Base-by-base conservation (phyloP, 2,329 filamentous ascomycete species). In the Tolypocladium capitatum region DNA sequence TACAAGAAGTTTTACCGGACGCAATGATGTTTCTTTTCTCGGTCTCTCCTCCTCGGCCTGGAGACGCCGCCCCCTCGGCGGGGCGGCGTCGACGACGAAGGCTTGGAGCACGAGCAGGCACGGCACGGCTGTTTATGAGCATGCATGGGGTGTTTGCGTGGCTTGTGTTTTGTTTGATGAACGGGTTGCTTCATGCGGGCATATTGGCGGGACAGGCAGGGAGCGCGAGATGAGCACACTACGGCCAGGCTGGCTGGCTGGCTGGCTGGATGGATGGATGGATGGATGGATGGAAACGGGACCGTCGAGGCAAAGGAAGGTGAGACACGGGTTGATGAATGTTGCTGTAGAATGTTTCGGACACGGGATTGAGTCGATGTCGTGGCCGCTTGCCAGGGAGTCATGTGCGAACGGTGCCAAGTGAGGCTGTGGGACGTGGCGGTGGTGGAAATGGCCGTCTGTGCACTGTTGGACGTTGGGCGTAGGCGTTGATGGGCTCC, bases 1-100 rank as follows among this genome's bases (percentile, higher is more conserved):
- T 97, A 97, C 74, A 94, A 94, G 78, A 98, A 98, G 75, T 98
- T 98, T 67, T 98, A 98, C 64, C 72, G 80, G 52, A 83, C 81
- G 51, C 79, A 83, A 59, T 81, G 69, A 68, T 35, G 18, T 28
- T 18, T 20, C 18, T 34, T 33, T 32, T 24, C 32, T 24, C 24
- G 24, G 5, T 5, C 5, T 24, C 5, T 24, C 24, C 3, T 28
- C 24, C 18, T 27, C 24, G 11, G 11, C 38, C 38, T 42, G 38
- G 38, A 42, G 18, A 41, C n/a, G 21, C 38, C 38, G n/a, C 24
- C 38, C 33, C 16, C 24, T 30, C 24, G 13, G 38, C 38, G 38
- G n/a, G 5, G 3, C 38, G 38, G 38, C 38, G 16, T 41, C 38
- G 24, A 11, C 38, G 24, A 18, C 38, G 24, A 41, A 41, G 38